Evolutionary conservation across 2,329 filamentous ascomycete genomes (phyloP), one percentile per base, ranked within the genome.

Genomic region (Beauveria varroae): DNA sequence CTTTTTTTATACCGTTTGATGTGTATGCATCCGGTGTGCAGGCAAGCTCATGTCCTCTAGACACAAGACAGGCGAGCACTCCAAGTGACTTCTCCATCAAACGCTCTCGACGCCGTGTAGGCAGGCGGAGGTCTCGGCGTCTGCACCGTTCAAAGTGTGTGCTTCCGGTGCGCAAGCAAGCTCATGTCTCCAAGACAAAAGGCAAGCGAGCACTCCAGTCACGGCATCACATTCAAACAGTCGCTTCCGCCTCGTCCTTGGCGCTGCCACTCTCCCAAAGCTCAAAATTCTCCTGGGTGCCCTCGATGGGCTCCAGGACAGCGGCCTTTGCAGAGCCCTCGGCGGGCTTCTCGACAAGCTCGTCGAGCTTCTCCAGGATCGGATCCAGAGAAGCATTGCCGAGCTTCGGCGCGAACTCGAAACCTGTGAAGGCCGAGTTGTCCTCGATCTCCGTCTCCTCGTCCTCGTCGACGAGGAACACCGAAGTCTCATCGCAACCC

Each of bases 261-360:
- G 81, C 80, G 71, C 85, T 89, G 28, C 79, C 81, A 68, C 86
- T 89, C 72, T 90, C 87, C 86, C 87, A 90, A 18, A 90, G 78
- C 67, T 88, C 85, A 67, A 90, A 85, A 69, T 74, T 79, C 66
- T 86, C 82, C 46, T 80, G 83, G 0, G 82, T 81, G 52, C 81
- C 84, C 58, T 86, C 82, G 5, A 87, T 77, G 1, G 82, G 80
- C 60, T 81, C 72, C 16, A 86, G 72, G 2, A 82, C 68, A 1
- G 79, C 76, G 2, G 81, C 80, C 57, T 76, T 74, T 28, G 75
- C 72, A 5, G 75, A 73, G 1, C 72, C 68, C 37, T 74, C 71
- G 20, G 73, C 68, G 18, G 67, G 69, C 66, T 73, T 74, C 59
- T 66, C 64, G 68, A 76, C 76, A 58, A 79, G 71, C 28, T 64